Evolutionary conservation across 495 filamentous ascomycete genomes (phyloP).

Genomic region (Neurospora africana): DNA sequence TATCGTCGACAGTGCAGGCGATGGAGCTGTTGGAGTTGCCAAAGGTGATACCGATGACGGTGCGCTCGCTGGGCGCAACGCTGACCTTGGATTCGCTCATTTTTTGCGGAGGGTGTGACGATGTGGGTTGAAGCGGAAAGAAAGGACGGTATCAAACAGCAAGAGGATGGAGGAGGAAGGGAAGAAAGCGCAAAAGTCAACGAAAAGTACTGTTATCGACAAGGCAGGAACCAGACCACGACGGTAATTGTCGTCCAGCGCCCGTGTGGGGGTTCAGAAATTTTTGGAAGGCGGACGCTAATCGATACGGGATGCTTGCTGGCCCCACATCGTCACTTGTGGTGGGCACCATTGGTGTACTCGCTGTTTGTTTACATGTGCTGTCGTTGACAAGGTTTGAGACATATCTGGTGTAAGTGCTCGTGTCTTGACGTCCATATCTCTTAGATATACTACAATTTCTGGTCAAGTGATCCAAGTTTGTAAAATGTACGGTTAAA

Average conservation of each 20-base stretch:
- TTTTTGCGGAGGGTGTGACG: slow-evolving; percentile 1
- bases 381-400: not conserved
- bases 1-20: slow-evolving; percentile 82
- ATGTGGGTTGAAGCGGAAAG: not conserved
- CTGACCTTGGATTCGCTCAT: slow-evolving; percentile 34
- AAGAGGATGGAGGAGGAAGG: not conserved
- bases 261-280: not conserved
- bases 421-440: not conserved
- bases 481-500: rapidly evolving
- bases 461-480: no score
- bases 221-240: not conserved
- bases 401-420: not conserved
- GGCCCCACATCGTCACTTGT: not conserved
- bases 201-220: not conserved
- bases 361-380: not conserved
- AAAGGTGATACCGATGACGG: slow-evolving; percentile 92
- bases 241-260: not conserved
- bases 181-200: not conserved
- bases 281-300: slow-evolving; percentile 1
- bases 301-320: not conserved
- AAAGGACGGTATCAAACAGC: not conserved
- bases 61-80: slow-evolving; percentile 47
- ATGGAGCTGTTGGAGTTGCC: slow-evolving; percentile 98
- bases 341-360: not conserved
- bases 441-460: not conserved